A percentile compares a stretch with the other conserved stretches of the same genome.
phyloP scores from a whole-genome alignment of 768 basidiomycete species.

The Xerocomellus intermedius region DNA sequence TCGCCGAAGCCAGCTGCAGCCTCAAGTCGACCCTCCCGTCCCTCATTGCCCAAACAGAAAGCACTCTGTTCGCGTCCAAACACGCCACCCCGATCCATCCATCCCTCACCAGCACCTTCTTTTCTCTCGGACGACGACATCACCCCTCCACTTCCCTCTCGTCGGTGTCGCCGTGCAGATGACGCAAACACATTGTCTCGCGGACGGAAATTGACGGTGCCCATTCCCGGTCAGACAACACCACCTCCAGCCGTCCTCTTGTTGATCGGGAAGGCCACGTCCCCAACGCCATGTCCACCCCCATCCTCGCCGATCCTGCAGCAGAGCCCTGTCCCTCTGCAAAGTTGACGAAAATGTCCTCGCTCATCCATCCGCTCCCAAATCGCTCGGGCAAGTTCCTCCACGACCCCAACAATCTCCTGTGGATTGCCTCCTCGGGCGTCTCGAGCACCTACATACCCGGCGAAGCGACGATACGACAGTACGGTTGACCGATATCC shows the following conservation, averaged over 20 bases:
- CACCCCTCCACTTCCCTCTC: no score
- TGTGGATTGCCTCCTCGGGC: conserved; percentile 47
- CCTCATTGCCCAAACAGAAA: no score
- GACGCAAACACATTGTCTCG: no score
- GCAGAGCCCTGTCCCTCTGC: conserved; percentile 43
- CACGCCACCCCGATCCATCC: no score
- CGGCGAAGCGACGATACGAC: conserved; percentile 30
- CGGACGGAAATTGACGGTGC: background rate
- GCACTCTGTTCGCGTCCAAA: no score
- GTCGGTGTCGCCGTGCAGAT: no score
- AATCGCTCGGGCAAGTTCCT: conserved; percentile 37
- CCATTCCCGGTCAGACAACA: conserved; percentile 21
- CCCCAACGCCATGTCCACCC: no score
- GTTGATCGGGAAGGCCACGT: conserved; percentile 26
- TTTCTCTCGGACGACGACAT: no score
- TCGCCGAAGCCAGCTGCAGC: no score
- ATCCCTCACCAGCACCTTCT: no score
- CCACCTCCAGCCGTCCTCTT: conserved; percentile 25
- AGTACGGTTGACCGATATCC: conserved; percentile 28
- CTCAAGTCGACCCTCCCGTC: no score
- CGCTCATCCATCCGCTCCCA: conserved; percentile 39
- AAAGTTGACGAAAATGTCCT: conserved; percentile 50
- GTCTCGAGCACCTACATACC: conserved; percentile 50
- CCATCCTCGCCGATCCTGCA: conserved; percentile 34
- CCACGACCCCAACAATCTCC: conserved; percentile 39